Percentiles rank a stretch among this genome's conserved stretches.
Evolutionary conservation across 2,329 filamentous ascomycete genomes (phyloP).

Genomic region (Rutstroemia sydowiana): DNA sequence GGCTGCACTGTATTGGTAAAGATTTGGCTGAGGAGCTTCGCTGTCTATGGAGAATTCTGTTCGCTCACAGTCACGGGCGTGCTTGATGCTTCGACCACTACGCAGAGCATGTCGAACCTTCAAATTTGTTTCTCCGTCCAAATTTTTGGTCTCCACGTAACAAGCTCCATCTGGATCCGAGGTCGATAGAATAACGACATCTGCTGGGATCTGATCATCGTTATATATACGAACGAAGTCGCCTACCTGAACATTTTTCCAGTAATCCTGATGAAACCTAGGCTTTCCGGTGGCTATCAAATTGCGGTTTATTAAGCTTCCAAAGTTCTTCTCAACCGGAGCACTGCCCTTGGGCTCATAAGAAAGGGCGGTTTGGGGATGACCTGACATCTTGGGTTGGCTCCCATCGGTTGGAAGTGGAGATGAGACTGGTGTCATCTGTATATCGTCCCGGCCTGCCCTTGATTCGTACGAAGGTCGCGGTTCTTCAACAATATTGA

Average conservation of each 20-base stretch:
- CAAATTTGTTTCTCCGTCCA: slow-evolving; percentile 96
- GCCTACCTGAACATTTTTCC: slow-evolving; percentile 92
- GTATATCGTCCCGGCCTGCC: slow-evolving; percentile 62
- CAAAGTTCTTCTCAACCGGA: slow-evolving; percentile 42
- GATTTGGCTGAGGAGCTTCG: slow-evolving; percentile 83
- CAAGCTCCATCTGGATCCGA: slow-evolving; percentile 91
- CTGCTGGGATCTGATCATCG: slow-evolving; percentile 89
- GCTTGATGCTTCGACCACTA: slow-evolving; percentile 72
- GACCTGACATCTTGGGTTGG: slow-evolving; percentile 22
- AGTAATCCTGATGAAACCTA: slow-evolving; percentile 84
- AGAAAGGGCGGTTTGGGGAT: slow-evolving; percentile 31
- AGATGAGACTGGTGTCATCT: slow-evolving; percentile 92
- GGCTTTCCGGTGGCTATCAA: slow-evolving; percentile 60
- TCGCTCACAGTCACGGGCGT: slow-evolving; percentile 87
- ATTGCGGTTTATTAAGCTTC: slow-evolving; percentile 67
- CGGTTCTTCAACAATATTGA: slow-evolving; percentile 20
- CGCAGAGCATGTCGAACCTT: slow-evolving; percentile 90
- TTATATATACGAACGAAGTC: slow-evolving; percentile 97
- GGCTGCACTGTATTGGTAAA: slow-evolving; percentile 93
- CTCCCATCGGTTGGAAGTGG: slow-evolving; percentile 49
- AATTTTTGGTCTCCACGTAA: slow-evolving; percentile 95
- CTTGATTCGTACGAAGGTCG: slow-evolving; percentile 54
- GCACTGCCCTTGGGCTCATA: slow-evolving; percentile 33
- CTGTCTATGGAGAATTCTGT: slow-evolving; percentile 85
- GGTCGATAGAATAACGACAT: slow-evolving; percentile 85